Conservation (phyloP, 2,329 filamentous ascomycete species). For the Neofusicoccum parvum region DNA sequence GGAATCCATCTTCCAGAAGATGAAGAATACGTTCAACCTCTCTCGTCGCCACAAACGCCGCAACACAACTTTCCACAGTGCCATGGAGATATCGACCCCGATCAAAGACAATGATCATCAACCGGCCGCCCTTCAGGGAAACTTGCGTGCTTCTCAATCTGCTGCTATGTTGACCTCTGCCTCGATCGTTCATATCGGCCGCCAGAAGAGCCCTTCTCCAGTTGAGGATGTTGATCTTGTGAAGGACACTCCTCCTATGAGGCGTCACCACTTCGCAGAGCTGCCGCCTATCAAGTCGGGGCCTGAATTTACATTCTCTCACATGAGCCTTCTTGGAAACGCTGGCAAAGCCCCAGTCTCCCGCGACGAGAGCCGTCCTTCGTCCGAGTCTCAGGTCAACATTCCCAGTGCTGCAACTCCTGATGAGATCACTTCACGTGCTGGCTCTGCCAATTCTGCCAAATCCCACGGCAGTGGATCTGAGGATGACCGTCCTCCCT, state of each 20-base stretch:
- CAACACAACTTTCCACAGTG: neutral
- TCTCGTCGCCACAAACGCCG: neutral
- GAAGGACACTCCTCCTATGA: too few species aligned
- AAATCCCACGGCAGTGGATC: neutral
- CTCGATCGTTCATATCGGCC: neutral
- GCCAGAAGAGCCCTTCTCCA: neutral
- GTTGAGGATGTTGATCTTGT: too few species aligned
- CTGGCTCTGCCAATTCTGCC: neutral
- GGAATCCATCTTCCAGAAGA: neutral
- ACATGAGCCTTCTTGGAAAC: neutral
- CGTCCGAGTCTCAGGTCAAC: neutral
- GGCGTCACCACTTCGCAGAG: neutral
- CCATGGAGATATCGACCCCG: neutral
- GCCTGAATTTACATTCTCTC: neutral
- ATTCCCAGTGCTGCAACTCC: too few species aligned
- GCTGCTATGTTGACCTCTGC: neutral
- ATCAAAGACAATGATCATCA: neutral
- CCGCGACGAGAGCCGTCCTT: neutral
- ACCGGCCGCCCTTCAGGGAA: neutral
- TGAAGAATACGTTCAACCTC: neutral
- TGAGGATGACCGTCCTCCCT: neutral
- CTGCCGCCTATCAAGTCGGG: neutral
- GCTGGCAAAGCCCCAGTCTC: neutral
- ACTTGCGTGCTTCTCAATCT: neutral
- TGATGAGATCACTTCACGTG: too few species aligned